Base-by-base conservation (phyloP, 2,329 filamentous ascomycete genomes). In the Hymenoscyphus occultus region DNA sequence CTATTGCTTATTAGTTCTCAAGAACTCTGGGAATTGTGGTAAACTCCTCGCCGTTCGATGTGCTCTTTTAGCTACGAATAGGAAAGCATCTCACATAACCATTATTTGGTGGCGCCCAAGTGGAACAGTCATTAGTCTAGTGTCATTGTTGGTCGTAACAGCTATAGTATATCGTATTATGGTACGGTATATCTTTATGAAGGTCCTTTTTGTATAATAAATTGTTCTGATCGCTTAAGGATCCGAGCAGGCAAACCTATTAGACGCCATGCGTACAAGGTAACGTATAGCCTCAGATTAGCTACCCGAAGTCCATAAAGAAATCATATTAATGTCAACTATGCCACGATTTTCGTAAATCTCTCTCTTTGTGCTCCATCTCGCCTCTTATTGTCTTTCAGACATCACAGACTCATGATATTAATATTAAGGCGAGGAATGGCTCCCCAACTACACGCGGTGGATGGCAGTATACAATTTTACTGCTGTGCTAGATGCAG, bases 11-110 rank as follows among this genome's bases (percentile, higher is more conserved):
- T n/a, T n/a, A n/a, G n/a, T n/a, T n/a, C n/a, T n/a, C n/a, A n/a
- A n/a, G n/a, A n/a, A n/a, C n/a, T n/a, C n/a, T n/a, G n/a, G 7
- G n/a, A 7, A 48, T 22, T 22, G n/a, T 19, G 45, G 6, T 19
- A n/a, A 48, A 22, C 22, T 6, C 45, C n/a, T 48, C 45, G n/a
- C 5, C 45, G 3, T 19, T 48, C 45, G 9, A 6, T 91, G n/a
- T 48, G 45, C 45, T 10, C n/a, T 59, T 59, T 28, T 59, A 35
- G 7, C 42, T 39, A 14, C 39, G n/a, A 4, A 12, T 16, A 57
- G 54, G 22, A 35, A 57, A 57, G 32, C 32, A 28, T 9, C 54
- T 28, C 12, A 19, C 13, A 39, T 32, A 57, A 28, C 54, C 54
- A 32, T 57, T 57, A 19, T 57, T 57, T 14, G 54, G 54, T 35